These are phyloP conservation scores for Puccinia coronata DNA, from an alignment of 1,284 basidiomycete genomes.

Conservation along the genomic window DNA sequence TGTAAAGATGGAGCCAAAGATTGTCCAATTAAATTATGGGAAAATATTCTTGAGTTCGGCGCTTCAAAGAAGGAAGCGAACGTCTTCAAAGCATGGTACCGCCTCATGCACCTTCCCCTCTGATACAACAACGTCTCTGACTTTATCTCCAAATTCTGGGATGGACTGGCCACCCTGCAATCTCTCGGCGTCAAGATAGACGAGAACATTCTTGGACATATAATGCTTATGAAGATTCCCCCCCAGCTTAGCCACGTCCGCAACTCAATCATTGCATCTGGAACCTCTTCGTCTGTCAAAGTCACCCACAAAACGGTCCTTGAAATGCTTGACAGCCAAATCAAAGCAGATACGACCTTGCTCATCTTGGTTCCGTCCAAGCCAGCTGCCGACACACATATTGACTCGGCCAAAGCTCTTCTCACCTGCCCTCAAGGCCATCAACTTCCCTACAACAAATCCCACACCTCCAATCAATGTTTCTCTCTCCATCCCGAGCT, in stretches of 20 bases:
- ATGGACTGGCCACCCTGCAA: not conserved
- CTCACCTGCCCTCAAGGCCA: too few relatives aligned
- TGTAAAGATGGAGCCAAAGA: not conserved
- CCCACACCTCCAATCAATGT: not conserved
- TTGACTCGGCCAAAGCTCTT: too few relatives aligned
- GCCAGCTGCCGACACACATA: too few relatives aligned
- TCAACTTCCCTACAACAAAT: not conserved
- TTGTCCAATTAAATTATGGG: not conserved
- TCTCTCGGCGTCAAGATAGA: not conserved
- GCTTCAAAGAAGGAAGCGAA: not conserved
- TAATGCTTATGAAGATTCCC: not conserved
- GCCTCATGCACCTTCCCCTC: not conserved
- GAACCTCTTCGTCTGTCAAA: too few relatives aligned
- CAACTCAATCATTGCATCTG: not conserved
- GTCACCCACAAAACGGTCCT: too few relatives aligned
- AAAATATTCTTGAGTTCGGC: too few relatives aligned
- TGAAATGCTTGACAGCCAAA: too few relatives aligned
- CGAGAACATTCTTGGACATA: not conserved
- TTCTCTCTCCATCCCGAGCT: too few relatives aligned
- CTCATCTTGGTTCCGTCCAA: not conserved
- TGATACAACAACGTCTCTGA: not conserved
- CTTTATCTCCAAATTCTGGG: not conserved
- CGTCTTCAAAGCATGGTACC: not conserved
- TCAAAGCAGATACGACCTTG: not conserved
- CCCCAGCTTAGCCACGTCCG: not conserved